Base-by-base conservation (phyloP, 371 early-diverging fungal species). In the Mortierella sp. region DNA sequence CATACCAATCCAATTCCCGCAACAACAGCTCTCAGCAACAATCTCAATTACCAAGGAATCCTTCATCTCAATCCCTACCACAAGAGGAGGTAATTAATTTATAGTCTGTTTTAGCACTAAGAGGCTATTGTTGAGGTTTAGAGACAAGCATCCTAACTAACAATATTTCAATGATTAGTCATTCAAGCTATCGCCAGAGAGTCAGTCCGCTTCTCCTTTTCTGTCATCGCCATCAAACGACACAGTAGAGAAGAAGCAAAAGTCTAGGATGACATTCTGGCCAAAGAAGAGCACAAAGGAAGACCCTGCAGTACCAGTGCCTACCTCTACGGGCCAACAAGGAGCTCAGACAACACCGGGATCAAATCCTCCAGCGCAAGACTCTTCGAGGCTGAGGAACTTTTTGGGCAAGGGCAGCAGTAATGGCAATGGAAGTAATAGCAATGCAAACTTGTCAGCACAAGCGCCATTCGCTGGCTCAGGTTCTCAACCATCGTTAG, bases 241-340 rank as follows among this genome's bases (percentile, higher is more conserved):
- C 3, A 49, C 68, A 22, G 56, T 72, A 1, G 82, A 58, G 70
- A 87, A 65, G 82, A 85, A 57, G 87, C 69, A 71, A 64, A 76
- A 76, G 43, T 73, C 76, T 4, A 56, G 83, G 40, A 83, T 76
- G 74, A 76, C 81, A n/a, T 83, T 83, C 61, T 76, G 80, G 70
- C 70, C 76, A 45, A 83, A 79, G 61, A 83, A 80, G 75, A 55
- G 40, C 19, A 17, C 63, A 22, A 72, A 70, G 35, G 80, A 79
- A 17, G 80, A 79, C 12, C 15, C 42, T 1, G 31, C 59, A 2
- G 47, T 23, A 22, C 55, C 26, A 15, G 26, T 63, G 35, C 65
- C 75, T 26, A 31, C 47, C n/a, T 19, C 66, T 29, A 49, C 49
- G 23, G 37, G 60, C 28, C 37, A 61, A 15, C 42, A 56, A 49